These are phyloP conservation scores for Lonicera japonica DNA, from an alignment of 129 eudicot genomes.

Conservation along the genomic window DNA sequence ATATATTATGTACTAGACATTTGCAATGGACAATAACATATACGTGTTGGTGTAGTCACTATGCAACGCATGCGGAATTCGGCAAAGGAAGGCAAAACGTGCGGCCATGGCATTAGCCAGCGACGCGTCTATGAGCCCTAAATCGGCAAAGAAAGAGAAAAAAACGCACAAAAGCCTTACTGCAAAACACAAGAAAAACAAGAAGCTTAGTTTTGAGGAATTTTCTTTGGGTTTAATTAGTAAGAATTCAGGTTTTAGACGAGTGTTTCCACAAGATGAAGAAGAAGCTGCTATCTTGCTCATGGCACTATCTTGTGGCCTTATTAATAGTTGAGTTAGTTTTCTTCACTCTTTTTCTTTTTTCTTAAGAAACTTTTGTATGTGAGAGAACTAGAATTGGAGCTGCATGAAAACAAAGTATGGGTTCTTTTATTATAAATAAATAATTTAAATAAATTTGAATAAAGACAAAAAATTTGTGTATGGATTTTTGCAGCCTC, in stretches of 20 bases:
- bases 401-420: too few species aligned
- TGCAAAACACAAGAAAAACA: not conserved
- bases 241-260: constrained; percentile 24
- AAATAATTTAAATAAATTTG: too few species aligned
- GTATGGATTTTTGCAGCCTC: too few species aligned
- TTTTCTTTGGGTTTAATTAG: constrained; percentile 24
- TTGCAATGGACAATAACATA: not conserved
- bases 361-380: too few species aligned
- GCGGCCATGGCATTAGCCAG: constrained; percentile 41
- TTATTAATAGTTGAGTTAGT: constrained; percentile 23
- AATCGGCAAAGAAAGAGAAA: constrained; percentile 15
- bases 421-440: too few species aligned
- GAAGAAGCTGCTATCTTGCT: constrained; percentile 56
- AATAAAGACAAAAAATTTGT: too few species aligned
- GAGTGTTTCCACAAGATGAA: too few species aligned
- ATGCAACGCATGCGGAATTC: constrained; percentile 62
- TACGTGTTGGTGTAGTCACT: constrained; percentile 36
- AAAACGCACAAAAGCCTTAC: constrained; percentile 17
- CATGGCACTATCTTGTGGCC: constrained; percentile 61
- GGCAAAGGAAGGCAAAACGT: constrained; percentile 61
- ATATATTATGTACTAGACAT: not conserved
- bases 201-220: constrained; percentile 33
- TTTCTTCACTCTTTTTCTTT: too few species aligned
- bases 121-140: constrained; percentile 8
- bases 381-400: too few species aligned